Conservation (phyloP, 2,329 filamentous ascomycete genomes). For the Claviceps digitariae region DNA sequence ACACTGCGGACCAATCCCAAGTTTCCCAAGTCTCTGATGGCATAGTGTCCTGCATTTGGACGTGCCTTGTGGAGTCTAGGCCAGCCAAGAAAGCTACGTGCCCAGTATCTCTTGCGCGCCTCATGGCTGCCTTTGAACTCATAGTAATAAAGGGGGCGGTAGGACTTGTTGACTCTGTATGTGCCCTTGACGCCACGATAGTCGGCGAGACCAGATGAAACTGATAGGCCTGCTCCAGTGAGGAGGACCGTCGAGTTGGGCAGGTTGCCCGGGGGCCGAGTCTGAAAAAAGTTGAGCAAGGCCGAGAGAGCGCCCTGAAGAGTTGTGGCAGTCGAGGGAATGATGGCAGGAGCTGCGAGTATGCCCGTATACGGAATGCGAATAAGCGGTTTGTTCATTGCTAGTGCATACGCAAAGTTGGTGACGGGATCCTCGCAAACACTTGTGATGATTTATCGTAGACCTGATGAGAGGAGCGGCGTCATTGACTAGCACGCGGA, state of each 20-base stretch:
- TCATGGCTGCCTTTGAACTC: conserved; percentile 78
- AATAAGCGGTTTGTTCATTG: conserved; percentile 60
- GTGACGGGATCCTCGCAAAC: background rate
- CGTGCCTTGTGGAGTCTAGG: conserved; percentile 62
- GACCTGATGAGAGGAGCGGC: background rate
- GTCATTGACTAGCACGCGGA: background rate
- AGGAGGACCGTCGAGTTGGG: conserved; percentile 35
- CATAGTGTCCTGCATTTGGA: conserved; percentile 69
- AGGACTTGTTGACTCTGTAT: conserved; percentile 81
- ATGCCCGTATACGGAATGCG: conserved; percentile 85
- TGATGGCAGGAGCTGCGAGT: conserved; percentile 59
- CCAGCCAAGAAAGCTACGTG: conserved; percentile 87
- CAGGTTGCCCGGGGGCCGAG: conserved; percentile 37
- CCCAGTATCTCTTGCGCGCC: conserved; percentile 88
- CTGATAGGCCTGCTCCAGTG: conserved; percentile 83
- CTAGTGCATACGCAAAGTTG: background rate
- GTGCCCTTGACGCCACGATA: conserved; percentile 85
- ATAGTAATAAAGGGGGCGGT: conserved; percentile 83
- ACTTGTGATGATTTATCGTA: background rate
- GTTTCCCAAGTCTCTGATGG: conserved; percentile 56
- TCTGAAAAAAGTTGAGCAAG: conserved; percentile 60
- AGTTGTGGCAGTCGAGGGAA: conserved; percentile 59
- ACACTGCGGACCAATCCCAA: conserved; percentile 63
- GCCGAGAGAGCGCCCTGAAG: conserved; percentile 62
- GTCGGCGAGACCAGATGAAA: conserved; percentile 84